Evolutionary conservation across 176 grass and related monocot genomes (phyloP), one percentile per base, ranked within the genome.

Genomic region (Pontederia paniculata): DNA sequence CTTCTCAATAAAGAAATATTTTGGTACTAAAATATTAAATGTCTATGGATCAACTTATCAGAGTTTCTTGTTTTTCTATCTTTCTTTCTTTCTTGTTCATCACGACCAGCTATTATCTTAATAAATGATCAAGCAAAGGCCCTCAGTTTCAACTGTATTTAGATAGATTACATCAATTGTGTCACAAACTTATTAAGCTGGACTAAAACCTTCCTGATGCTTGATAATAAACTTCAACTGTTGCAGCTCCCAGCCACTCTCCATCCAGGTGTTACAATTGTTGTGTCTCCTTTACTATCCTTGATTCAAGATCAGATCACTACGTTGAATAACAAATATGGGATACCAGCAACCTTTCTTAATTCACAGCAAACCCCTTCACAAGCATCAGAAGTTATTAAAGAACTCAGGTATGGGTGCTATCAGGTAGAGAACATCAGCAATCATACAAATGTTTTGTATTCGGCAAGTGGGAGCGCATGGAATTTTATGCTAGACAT

Each of bases 231-330:
- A 20, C 51, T 19, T 53, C 20, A 21, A 37, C 28, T 58, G 69
- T 72, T 84, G 64, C 86, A 97, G 91, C 85, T 97, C 19, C 91
- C 91, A 54, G 80, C 91, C 58, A 90, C 74, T 74, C 60, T 97
- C 60, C 91, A 97, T 45, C 85, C 77, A 59, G 91, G 91, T 2
- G 60, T 90, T 58, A 90, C 86, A 42, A 23, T 97, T 67, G 91
- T 97, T 43, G 76, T 97, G 56, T 84, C 77, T 23, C 91, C 83
- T 6, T 72, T 90, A 22, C 16, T 97, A 47, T 97, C 91, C 46
- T 83, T 97, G 67, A 97, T 90, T 48, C 83, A 97, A 68, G 91
- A 97, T 75, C 91, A 97, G 46, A 83, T 97, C 69, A 62, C 82
- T 73, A 73, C 86, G 46, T 63, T 97, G 69, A 97, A 78, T 18